These are phyloP conservation scores for Phytopythium montanum DNA, from an alignment of 352 stramenopile genomes.

Conservation along the genomic window DNA sequence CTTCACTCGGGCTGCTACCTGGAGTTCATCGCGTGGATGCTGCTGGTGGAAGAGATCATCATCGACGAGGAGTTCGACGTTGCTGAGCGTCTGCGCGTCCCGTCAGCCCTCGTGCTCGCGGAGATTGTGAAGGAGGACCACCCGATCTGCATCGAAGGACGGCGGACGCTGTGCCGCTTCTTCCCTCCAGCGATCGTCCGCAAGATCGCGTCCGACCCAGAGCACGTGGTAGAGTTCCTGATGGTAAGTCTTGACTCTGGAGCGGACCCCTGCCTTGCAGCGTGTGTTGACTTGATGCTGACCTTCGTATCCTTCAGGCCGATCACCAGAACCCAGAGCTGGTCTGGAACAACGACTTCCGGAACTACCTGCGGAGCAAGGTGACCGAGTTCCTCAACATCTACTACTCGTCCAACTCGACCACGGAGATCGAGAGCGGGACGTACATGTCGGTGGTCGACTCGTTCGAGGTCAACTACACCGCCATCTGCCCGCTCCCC, in stretches of 20 bases:
- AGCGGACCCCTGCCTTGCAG: background rate
- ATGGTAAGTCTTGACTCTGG: constrained; percentile 24
- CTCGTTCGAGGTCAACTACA: constrained; percentile 75
- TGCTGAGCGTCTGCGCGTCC: constrained; percentile 49
- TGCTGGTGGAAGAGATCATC: constrained; percentile 59
- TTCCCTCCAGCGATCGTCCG: constrained; percentile 64
- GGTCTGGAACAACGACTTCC: constrained; percentile 91
- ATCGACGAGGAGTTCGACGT: constrained; percentile 58
- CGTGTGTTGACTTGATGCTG: background rate
- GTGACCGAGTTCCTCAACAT: constrained; percentile 75
- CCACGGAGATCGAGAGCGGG: constrained; percentile 31
- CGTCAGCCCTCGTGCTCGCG: constrained; percentile 55
- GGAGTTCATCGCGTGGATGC: constrained; percentile 76
- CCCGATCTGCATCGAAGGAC: constrained; percentile 45
- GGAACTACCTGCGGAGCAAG: constrained; percentile 73
- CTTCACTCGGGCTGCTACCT: constrained; percentile 70
- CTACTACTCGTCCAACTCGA: constrained; percentile 61
- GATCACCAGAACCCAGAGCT: constrained; percentile 93
- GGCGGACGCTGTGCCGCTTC: constrained; percentile 56
- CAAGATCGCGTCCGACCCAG: constrained; percentile 44
- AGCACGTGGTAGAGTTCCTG: constrained; percentile 55
- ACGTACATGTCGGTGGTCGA: constrained; percentile 41
- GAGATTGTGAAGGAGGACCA: constrained; percentile 50
- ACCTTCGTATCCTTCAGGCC: constrained; percentile 37
- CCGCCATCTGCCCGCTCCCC: constrained; percentile 58